A percentile compares a stretch with the other conserved stretches of the same genome.
Conservation (phyloP, 495 filamentous ascomycete species). For the Podospora conica region DNA sequence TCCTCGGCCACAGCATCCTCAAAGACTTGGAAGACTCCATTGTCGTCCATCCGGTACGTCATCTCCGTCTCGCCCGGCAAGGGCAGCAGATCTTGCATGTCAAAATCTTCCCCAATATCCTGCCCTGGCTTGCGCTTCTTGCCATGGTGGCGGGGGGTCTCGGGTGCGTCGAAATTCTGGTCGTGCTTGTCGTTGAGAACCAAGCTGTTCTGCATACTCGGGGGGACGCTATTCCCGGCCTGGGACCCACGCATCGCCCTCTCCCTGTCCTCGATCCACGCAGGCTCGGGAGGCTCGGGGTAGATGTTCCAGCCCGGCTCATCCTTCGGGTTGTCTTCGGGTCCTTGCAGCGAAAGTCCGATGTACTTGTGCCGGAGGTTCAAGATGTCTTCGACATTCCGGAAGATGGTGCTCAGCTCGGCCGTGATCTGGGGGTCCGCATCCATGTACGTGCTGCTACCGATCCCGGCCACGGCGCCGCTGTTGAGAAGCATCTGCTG, state of each 20-base stretch:
- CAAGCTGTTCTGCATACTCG: slow-evolving; percentile 52
- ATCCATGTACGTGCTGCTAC: slow-evolving; percentile 42
- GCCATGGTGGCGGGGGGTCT: slow-evolving; percentile 22
- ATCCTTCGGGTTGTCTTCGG: slow-evolving; percentile 80
- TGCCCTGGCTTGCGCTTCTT: slow-evolving; percentile 80
- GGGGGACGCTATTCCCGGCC: slow-evolving; percentile 34
- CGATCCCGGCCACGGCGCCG: slow-evolving; percentile 25
- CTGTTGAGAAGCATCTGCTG: slow-evolving; percentile 26
- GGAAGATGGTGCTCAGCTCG: slow-evolving; percentile 78
- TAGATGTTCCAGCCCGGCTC: slow-evolving; percentile 81
- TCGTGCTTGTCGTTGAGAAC: slow-evolving; percentile 39
- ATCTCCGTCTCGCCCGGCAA: slow-evolving; percentile 64
- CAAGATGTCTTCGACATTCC: slow-evolving; percentile 75
- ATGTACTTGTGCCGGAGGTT: slow-evolving; percentile 89
- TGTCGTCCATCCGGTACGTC: slow-evolving; percentile 69
- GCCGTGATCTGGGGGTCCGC: slow-evolving; percentile 66
- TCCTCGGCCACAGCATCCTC: slow-evolving; percentile 58
- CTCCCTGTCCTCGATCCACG: slow-evolving; percentile 71
- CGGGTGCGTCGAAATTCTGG: slow-evolving; percentile 5
- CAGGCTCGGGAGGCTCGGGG: slow-evolving; percentile 81
- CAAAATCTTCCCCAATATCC: slow-evolving; percentile 73
- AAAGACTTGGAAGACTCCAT: slow-evolving; percentile 88
- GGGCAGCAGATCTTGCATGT: slow-evolving; percentile 67
- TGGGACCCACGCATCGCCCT: slow-evolving; percentile 31
- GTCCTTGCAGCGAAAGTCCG: slow-evolving; percentile 72